Percentiles rank a stretch among this genome's conserved stretches.
Conservation (phyloP, 345 rosid genomes). For the Euphorbia tirucalli region DNA sequence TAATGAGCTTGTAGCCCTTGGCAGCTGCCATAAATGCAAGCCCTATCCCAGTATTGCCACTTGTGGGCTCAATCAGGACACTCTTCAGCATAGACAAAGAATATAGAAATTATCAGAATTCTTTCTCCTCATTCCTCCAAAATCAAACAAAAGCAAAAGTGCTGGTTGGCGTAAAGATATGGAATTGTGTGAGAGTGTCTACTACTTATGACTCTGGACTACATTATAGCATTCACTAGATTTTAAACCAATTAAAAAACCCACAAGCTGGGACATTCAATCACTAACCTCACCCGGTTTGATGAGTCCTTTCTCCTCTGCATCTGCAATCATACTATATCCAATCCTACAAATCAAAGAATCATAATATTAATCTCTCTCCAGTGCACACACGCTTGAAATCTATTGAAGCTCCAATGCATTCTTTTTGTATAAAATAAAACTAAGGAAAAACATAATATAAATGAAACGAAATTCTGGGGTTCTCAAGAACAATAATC, state of each 20-base stretch:
- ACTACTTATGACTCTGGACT: background rate
- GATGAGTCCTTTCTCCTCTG: slow-evolving; percentile 69
- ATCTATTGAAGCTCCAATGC: background rate
- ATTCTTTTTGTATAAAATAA: background rate
- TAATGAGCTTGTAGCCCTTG: slow-evolving; percentile 64
- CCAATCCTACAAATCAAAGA: slow-evolving; percentile 48
- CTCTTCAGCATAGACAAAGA: slow-evolving; percentile 39
- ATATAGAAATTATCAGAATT: slow-evolving; percentile 14
- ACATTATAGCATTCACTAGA: background rate
- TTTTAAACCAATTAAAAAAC: background rate
- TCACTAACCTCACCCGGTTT: slow-evolving; percentile 61
- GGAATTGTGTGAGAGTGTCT: background rate
- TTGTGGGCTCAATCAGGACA: slow-evolving; percentile 70
- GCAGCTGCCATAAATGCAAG: slow-evolving; percentile 79
- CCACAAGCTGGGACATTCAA: background rate
- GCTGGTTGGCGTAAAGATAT: background rate
- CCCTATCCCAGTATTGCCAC: slow-evolving; percentile 71
- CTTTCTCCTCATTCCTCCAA: background rate
- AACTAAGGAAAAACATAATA: background rate
- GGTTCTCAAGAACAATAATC: background rate
- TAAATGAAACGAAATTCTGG: background rate
- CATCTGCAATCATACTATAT: slow-evolving; percentile 73
- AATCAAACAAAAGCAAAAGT: background rate
- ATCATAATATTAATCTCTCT: background rate
- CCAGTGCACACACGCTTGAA: background rate